These are phyloP conservation scores for Knoxdaviesia proteae DNA, from an alignment of 2,329 filamentous ascomycete species.

Conservation along the genomic window DNA sequence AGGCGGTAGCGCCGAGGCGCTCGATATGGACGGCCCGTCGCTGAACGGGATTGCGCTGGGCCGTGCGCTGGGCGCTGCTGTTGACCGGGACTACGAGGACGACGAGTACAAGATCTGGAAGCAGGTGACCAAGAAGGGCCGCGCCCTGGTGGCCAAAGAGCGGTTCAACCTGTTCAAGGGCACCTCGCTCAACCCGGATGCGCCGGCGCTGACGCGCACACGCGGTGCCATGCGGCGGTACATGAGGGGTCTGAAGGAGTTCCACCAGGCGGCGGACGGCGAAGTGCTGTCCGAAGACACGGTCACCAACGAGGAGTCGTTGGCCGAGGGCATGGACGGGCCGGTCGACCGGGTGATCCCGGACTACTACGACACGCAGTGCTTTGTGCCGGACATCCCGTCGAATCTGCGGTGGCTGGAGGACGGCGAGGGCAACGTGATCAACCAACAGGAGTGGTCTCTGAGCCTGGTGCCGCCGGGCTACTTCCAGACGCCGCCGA, in stretches of 20 bases:
- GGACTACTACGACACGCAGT: slow-evolving; percentile 83
- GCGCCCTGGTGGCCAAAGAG: slow-evolving; percentile 69
- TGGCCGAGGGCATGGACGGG: slow-evolving; percentile 88
- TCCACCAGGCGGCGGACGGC: background rate
- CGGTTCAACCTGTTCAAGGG: slow-evolving; percentile 71
- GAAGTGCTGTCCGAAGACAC: background rate
- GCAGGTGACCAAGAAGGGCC: slow-evolving; percentile 92
- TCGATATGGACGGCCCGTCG: slow-evolving; percentile 68
- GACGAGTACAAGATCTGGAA: slow-evolving; percentile 98
- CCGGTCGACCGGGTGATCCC: slow-evolving; percentile 61
- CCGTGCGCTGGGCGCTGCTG: slow-evolving; percentile 42
- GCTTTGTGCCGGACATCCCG: slow-evolving; percentile 66
- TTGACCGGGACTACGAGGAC: slow-evolving; percentile 65
- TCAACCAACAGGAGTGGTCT: slow-evolving; percentile 73
- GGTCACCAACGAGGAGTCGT: slow-evolving; percentile 34
- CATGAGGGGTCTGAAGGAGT: slow-evolving; percentile 50
- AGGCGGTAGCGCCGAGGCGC: slow-evolving; percentile 59
- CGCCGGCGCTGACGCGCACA: slow-evolving; percentile 65
- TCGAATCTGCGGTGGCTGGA: slow-evolving; percentile 69
- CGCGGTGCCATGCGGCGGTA: slow-evolving; percentile 83
- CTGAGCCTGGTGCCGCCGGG: slow-evolving; percentile 57
- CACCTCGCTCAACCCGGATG: slow-evolving; percentile 66
- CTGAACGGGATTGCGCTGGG: slow-evolving; percentile 43
- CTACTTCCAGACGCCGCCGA: slow-evolving; percentile 53
- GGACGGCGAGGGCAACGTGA: slow-evolving; percentile 70